Percentiles rank a stretch among this genome's conserved stretches.
Evolutionary conservation across 2,329 filamentous ascomycete genomes (phyloP).

Genomic region (Trichophyton equinum): DNA sequence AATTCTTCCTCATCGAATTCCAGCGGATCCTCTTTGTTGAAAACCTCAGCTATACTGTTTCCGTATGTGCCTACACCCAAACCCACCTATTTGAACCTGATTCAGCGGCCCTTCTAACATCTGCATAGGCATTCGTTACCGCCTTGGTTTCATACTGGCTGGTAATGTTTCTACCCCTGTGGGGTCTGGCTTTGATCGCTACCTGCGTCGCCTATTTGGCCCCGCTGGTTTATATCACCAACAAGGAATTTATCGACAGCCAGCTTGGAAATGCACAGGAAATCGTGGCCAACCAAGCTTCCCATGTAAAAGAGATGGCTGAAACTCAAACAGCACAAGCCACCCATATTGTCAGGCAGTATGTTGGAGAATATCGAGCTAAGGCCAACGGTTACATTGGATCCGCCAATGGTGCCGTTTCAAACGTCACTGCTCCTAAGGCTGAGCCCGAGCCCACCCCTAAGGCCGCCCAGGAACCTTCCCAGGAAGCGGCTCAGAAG

Average conservation of each 20-base stretch:
- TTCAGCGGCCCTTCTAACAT: conserved; percentile 12
- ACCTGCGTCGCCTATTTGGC: conserved; percentile 46
- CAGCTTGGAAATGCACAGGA: conserved; percentile 44
- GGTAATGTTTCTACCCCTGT: conserved; percentile 53
- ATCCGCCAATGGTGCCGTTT: conserved; percentile 15
- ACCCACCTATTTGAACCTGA: conserved; percentile 8
- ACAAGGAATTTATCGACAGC: conserved; percentile 51
- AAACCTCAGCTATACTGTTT: conserved; percentile 49
- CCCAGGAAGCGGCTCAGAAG: neutral
- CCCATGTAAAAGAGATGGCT: conserved; percentile 48
- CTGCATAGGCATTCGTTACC: conserved; percentile 43
- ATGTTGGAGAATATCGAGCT: conserved; percentile 47
- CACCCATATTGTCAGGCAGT: conserved; percentile 44
- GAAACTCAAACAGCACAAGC: conserved; percentile 48
- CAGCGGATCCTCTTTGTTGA: conserved; percentile 55
- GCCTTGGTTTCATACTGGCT: conserved; percentile 51
- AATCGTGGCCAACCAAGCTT: conserved; percentile 45
- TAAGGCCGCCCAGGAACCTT: neutral
- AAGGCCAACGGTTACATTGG: conserved; percentile 48
- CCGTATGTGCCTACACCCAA: conserved; percentile 34
- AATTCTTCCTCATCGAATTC: conserved; percentile 57
- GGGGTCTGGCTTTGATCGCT: conserved; percentile 48
- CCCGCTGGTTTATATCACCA: conserved; percentile 52
- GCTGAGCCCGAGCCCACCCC: neutral
- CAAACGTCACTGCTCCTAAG: conserved; percentile 13